phyloP scores from a whole-genome alignment of 2,329 filamentous ascomycete genomes.

The Cryphonectria parasitica region DNA sequence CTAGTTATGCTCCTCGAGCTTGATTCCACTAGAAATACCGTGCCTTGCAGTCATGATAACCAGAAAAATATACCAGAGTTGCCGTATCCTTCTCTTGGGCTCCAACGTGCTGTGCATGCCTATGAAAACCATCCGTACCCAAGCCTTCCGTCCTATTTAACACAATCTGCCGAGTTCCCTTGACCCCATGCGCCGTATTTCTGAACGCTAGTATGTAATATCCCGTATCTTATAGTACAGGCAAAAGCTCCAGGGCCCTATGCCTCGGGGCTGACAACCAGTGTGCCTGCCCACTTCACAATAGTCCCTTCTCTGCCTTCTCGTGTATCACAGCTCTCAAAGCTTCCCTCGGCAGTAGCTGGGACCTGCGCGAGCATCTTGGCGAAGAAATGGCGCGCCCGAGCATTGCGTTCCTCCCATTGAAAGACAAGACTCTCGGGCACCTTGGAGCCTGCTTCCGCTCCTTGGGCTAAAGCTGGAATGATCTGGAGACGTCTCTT shows the following conservation, averaged over 20 bases:
- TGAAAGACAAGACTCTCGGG: conserved; percentile 22
- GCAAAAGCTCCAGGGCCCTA: neutral
- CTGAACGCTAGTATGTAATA: neutral
- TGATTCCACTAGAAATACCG: neutral
- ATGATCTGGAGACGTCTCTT: conserved; percentile 24
- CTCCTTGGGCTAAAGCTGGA: conserved; percentile 5
- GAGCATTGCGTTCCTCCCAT: conserved; percentile 21
- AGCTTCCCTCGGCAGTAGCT: conserved; percentile 11
- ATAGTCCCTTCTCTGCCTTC: conserved; percentile 21
- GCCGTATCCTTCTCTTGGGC: neutral
- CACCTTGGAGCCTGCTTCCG: conserved; percentile 18
- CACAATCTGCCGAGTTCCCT: neutral
- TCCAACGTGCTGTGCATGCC: neutral
- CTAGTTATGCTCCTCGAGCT: neutral
- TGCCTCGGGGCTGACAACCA: conserved; percentile 1
- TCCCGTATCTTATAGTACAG: neutral
- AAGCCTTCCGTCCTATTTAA: neutral
- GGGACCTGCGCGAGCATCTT: conserved; percentile 14
- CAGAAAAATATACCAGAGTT: neutral
- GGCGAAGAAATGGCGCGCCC: conserved; percentile 18
- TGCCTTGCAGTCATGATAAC: neutral
- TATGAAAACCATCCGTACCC: neutral
- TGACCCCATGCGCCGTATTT: neutral
- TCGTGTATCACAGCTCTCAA: conserved; percentile 22
- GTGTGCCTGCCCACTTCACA: conserved; percentile 12